Evolutionary conservation across 2,329 filamentous ascomycete species (phyloP), one percentile per base, ranked within the genome.

Genomic region (Elsinoe arachidis): DNA sequence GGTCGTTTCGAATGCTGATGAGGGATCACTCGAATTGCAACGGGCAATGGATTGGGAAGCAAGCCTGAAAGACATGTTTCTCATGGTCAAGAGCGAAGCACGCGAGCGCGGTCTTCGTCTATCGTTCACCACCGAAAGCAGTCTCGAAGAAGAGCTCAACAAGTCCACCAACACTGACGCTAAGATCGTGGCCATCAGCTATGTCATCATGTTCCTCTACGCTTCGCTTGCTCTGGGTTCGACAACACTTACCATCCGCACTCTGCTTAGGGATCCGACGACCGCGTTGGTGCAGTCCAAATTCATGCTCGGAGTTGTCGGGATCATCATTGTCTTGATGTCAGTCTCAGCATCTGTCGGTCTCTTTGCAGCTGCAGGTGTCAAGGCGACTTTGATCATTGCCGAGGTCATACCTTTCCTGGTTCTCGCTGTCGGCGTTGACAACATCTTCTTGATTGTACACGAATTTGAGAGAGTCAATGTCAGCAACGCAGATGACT

Each of bases 391-490:
- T 0, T 77, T 99, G 63, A 99, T 99, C 67, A 99, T 99, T 60
- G 92, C 95, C 3, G 93, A 99, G 69, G 93, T 99, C 60, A 99
- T 99, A 62, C 93, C 93, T 0, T 99, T 99, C 72, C 85, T 99
- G 62, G 92, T 99, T 9, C 76, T 99, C 17, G 93, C 93, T 11
- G 91, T 99, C 26, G 93, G 93, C 46, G 95, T 99, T 2, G 93
- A 99, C 78, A 99, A 99, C 68, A 97, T 99, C 66, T 99, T 99
- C 74, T 77, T 99, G 57, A 96, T 99, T 59, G 93, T 99, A 0
- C 93, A 99, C 72, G 93, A 99, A 72, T 95, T 99, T 59, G 93
- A 99, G 69, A 82, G 93, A 30, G 88, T 96, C 68, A 99, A 99
- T 66, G 75, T 90, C 64, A 95, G 87, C 70, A 88, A 96, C 66